Base-by-base conservation (phyloP, 2,329 filamentous ascomycete genomes). In the Teratosphaeria destructans region DNA sequence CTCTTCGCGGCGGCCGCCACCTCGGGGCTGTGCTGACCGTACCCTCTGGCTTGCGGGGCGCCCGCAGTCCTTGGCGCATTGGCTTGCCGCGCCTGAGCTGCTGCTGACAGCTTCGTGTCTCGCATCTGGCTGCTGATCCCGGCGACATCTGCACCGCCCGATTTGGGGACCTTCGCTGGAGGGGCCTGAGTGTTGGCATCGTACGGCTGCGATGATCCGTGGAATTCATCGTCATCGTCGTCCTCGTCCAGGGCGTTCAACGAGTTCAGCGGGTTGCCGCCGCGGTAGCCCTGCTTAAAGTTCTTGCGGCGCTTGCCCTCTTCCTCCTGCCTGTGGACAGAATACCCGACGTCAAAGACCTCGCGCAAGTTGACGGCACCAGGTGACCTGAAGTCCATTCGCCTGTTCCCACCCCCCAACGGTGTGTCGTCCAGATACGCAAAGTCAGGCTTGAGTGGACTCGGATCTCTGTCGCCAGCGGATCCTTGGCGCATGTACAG, bases 281-380 rank as follows among this genome's bases (percentile, higher is more conserved):
- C 76, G 69, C 86, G 73, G 77, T 87, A 79, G 67, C 88, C 82
- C 79, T 92, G 80, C 76, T 83, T 79, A 67, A 92, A 82, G 70
- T 95, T 89, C 74, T 95, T 95, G 64, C 90, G 85, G 58, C 91
- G 86, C 77, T 96, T 97, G 68, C 85, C 87, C 74, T 97, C 94
- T 72, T 99, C 94, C 75, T 97, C 94, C 74, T 97, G 91, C 54
- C 94, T 82, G 72, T 97, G 94, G 8, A 99, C 94, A 8, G 94
- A 93, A 70, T 99, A 99, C n/a, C 90, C 88, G 55, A 99, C 93
- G 70, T 99, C 94, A 66, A 99, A 99, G 2, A 97, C 92, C 74
- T 99, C 94, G 61, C 94, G 90, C 12, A 99, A 79, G 72, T 97
- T 97, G 75, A 99, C 87, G 2, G 90, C 92, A 56, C 92, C 94